Evolutionary conservation across 345 rosid genomes (phyloP).

Genomic region (Citrus glauca): DNA sequence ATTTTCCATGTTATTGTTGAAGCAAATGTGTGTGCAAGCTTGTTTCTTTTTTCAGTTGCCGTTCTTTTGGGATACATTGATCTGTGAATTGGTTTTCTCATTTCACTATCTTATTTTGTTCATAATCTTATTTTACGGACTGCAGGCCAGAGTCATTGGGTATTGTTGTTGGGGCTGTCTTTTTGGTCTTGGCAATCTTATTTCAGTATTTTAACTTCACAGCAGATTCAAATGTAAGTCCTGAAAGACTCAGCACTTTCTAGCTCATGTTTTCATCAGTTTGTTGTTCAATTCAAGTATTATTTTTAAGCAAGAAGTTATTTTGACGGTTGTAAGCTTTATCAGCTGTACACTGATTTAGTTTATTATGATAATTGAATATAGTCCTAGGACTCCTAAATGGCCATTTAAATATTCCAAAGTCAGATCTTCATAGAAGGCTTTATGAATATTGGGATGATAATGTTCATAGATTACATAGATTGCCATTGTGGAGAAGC

Average conservation of each 20-base stretch:
- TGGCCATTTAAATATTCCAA: neutral
- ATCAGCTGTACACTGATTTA: neutral
- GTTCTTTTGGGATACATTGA: neutral
- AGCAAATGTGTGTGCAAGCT: neutral
- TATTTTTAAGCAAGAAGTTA: neutral
- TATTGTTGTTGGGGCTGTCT: slow-evolving; percentile 84
- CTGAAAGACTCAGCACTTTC: neutral
- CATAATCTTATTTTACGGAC: neutral
- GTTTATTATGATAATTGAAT: neutral
- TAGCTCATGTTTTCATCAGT: neutral
- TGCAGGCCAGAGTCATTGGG: slow-evolving; percentile 98
- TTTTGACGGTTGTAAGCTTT: neutral
- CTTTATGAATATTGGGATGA: neutral
- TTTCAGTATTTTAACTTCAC: slow-evolving; percentile 94
- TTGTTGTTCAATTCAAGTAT: neutral
- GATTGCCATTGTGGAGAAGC: neutral
- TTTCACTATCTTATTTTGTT: neutral
- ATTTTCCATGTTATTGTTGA: neutral
- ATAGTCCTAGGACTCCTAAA: neutral
- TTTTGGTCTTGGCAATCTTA: slow-evolving; percentile 69
- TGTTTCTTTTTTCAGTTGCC: neutral
- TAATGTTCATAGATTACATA: neutral
- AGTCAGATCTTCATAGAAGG: neutral
- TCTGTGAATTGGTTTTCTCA: neutral
- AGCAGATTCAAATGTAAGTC: slow-evolving; percentile 78